Evolutionary conservation across 1,139 yeast genomes (phyloP).

Genomic region (Lodderomyces margitis): DNA sequence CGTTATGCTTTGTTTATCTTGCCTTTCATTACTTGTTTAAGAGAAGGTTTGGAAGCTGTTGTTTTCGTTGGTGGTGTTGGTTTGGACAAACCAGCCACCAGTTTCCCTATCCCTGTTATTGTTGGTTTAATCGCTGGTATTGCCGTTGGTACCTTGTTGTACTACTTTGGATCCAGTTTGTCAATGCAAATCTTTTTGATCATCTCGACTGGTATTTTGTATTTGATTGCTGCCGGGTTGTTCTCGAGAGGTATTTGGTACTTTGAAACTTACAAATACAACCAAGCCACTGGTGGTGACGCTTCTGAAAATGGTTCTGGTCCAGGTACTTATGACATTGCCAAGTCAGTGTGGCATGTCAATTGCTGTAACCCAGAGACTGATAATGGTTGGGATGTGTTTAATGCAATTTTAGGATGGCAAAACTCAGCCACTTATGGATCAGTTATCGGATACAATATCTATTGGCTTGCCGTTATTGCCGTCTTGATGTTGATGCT

Average conservation of each 20-base stretch:
- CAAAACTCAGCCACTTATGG: slow-evolving; percentile 72
- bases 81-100: slow-evolving; percentile 66
- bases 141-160: slow-evolving; percentile 62
- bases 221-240: slow-evolving; percentile 83
- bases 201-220: slow-evolving; percentile 76
- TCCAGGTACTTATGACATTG: slow-evolving; percentile 84
- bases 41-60: slow-evolving; percentile 92
- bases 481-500: slow-evolving; percentile 55
- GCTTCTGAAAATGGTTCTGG: slow-evolving; percentile 89
- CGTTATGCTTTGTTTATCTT: slow-evolving; percentile 76
- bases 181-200: slow-evolving; percentile 80
- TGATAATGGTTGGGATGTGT: slow-evolving; percentile 92
- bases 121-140: slow-evolving; percentile 75
- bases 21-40: slow-evolving; percentile 78
- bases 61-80: slow-evolving; percentile 92
- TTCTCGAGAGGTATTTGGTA: slow-evolving; percentile 90
- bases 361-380: slow-evolving; percentile 90
- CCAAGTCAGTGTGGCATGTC: slow-evolving; percentile 83
- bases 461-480: slow-evolving; percentile 75
- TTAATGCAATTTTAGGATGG: slow-evolving; percentile 51
- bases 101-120: slow-evolving; percentile 84
- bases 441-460: slow-evolving; percentile 76
- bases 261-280: slow-evolving; percentile 66
- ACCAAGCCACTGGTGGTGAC: slow-evolving; percentile 75
- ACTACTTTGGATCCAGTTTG: slow-evolving; percentile 72